Percentiles rank a stretch among this genome's conserved stretches.
Conservation (phyloP, 371 early-diverging fungal species). For the Lichtheimia hyalospora region DNA sequence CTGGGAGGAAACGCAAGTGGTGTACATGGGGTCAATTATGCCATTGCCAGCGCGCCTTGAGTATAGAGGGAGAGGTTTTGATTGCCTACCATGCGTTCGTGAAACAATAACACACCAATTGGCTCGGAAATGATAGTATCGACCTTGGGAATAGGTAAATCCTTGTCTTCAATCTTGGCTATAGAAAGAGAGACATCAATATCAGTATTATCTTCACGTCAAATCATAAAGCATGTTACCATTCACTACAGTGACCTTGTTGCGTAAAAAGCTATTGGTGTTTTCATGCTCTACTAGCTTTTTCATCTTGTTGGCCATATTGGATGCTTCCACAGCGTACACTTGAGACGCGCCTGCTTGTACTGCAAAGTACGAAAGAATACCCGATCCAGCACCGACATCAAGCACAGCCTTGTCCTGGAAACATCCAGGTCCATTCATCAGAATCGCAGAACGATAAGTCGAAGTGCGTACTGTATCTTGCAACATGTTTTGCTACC, state of each 20-base stretch:
- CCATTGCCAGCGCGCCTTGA: neutral
- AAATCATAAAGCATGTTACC: constrained; percentile 34
- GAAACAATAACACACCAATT: constrained; percentile 93
- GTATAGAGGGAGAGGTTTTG: too few species aligned
- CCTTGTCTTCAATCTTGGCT: constrained; percentile 87
- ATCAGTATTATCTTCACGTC: neutral
- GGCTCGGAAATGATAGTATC: constrained; percentile 97
- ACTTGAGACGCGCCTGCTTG: constrained; percentile 91
- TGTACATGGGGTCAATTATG: neutral
- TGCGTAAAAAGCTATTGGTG: constrained; percentile 78
- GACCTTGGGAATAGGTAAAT: constrained; percentile 72
- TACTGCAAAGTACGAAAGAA: constrained; percentile 92
- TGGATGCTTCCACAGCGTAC: constrained; percentile 96
- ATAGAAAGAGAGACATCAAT: neutral
- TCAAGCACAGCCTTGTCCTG: constrained; percentile 87
- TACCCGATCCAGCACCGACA: constrained; percentile 95
- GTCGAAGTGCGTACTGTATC: constrained; percentile 93
- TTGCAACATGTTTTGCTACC: constrained; percentile 96
- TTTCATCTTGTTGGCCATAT: constrained; percentile 89
- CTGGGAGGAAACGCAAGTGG: constrained; percentile 25
- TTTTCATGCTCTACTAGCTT: constrained; percentile 70
- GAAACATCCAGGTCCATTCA: constrained; percentile 75
- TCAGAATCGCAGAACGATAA: constrained; percentile 88
- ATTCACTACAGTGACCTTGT: constrained; percentile 81
- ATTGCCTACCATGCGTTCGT: constrained; percentile 82